A percentile compares a stretch with the other conserved stretches of the same genome.
Conservation (phyloP, 1,139 yeast species). For the Taphrina pruni region DNA sequence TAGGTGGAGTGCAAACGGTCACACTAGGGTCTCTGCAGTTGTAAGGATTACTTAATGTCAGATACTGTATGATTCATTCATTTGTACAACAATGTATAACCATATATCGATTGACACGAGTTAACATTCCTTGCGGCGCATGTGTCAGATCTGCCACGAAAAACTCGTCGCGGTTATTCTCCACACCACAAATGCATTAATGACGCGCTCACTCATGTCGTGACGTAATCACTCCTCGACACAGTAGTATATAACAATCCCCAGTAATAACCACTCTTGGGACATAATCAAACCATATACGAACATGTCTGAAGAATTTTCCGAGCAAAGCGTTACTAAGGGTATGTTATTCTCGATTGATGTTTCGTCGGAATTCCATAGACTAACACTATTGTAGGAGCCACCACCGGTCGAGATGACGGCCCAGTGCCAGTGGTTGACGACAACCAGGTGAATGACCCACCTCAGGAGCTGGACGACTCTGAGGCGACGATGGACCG, state of each 20-base stretch:
- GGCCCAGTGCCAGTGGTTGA: slow-evolving; percentile 37
- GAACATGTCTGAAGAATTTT: slow-evolving; percentile 32
- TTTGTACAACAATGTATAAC: no score
- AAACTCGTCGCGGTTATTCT: slow-evolving; percentile 12
- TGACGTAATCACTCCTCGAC: slow-evolving; percentile 12
- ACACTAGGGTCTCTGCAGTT: neutral
- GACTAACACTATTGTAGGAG: neutral
- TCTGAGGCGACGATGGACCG: slow-evolving; percentile 31
- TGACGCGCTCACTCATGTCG: slow-evolving; percentile 22
- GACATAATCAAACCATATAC: neutral
- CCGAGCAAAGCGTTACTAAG: slow-evolving; percentile 30
- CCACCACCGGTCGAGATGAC: slow-evolving; percentile 29
- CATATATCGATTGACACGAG: no score
- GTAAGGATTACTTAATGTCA: neutral
- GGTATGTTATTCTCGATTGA: neutral
- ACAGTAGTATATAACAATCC: slow-evolving; percentile 1
- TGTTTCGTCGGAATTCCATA: no score
- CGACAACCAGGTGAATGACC: slow-evolving; percentile 29
- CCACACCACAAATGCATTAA: slow-evolving; percentile 30
- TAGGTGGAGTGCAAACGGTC: neutral
- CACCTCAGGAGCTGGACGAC: slow-evolving; percentile 30
- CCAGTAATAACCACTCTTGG: no score
- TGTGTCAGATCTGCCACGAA: slow-evolving; percentile 9
- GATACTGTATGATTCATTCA: no score
- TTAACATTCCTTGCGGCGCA: slow-evolving; percentile 9